A percentile compares a stretch with the other conserved stretches of the same genome.
Conservation (phyloP, 495 filamentous ascomycete genomes). For the Daldinia childiae region DNA sequence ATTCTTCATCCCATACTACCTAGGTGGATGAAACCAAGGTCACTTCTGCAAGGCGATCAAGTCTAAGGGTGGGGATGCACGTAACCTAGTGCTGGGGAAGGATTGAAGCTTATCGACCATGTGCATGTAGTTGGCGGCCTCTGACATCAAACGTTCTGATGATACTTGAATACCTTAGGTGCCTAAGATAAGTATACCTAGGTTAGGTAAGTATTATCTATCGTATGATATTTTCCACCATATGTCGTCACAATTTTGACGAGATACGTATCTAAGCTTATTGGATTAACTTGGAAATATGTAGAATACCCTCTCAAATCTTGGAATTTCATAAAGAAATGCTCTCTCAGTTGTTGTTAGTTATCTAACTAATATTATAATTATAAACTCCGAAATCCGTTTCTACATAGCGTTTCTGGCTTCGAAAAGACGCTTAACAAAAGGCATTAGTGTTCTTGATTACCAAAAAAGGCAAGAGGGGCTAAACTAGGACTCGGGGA, state of each 20-base stretch:
- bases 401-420: background rate
- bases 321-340: background rate
- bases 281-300: background rate
- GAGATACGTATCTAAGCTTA: constrained; percentile 18
- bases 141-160: constrained; percentile 3
- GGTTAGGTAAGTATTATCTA: no score
- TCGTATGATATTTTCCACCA: constrained; percentile 30
- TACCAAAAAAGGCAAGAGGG: constrained; percentile 36
- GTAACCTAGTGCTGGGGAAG: constrained; percentile 9
- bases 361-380: background rate
- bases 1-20: constrained; percentile 1
- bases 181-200: no score
- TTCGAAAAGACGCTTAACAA: background rate
- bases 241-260: constrained; percentile 12
- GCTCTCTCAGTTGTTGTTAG: background rate
- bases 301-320: background rate
- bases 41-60: constrained; percentile 13
- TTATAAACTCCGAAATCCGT: background rate
- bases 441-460: background rate
- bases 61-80: constrained; percentile 20
- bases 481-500: constrained; percentile 16
- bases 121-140: constrained; percentile 22
- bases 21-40: constrained; percentile 29
- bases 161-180: background rate
- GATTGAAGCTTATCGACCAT: constrained; percentile 33